A percentile compares a stretch with the other conserved stretches of the same genome.
These are phyloP conservation scores for Magnaporthales sp. DNA, from an alignment of 2,329 filamentous ascomycete genomes.

Conservation along the genomic window DNA sequence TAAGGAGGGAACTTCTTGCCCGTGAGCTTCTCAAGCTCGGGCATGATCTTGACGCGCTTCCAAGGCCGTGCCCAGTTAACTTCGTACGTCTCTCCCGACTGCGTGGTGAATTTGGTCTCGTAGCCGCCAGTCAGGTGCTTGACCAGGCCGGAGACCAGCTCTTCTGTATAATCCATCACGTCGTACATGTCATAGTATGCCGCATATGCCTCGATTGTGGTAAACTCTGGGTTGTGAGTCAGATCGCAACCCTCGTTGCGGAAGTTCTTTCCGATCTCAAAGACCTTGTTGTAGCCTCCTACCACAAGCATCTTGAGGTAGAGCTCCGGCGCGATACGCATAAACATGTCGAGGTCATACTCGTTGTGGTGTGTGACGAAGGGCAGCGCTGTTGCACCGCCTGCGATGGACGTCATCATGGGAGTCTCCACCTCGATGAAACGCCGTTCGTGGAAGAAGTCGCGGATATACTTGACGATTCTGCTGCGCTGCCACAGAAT, in stretches of 20 bases:
- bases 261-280: constrained; percentile 93
- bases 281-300: constrained; percentile 87
- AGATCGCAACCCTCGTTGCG: constrained; percentile 85
- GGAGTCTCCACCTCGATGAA: constrained; percentile 95
- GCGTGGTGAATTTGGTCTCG: constrained; percentile 77
- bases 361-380: constrained; percentile 97
- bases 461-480: constrained; percentile 82
- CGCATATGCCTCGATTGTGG: constrained; percentile 94
- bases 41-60: constrained; percentile 93
- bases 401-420: constrained; percentile 94
- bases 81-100: constrained; percentile 75
- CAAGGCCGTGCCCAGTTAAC: constrained; percentile 97
- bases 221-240: constrained; percentile 98
- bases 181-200: constrained; percentile 90
- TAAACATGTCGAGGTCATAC: constrained; percentile 85
- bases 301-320: constrained; percentile 96
- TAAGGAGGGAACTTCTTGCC: constrained; percentile 91
- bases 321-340: constrained; percentile 90
- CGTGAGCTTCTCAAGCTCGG: constrained; percentile 77
- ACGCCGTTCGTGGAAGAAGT: constrained; percentile 78
- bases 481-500: constrained; percentile 79
- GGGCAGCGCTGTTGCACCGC: constrained; percentile 89
- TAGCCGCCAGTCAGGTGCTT: constrained; percentile 82
- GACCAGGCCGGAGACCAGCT: constrained; percentile 82
- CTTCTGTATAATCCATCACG: constrained; percentile 83